Percentiles rank a stretch among this genome's conserved stretches.
Evolutionary conservation across 306 rosid species (phyloP).

Genomic region (Vicia sativa): DNA sequence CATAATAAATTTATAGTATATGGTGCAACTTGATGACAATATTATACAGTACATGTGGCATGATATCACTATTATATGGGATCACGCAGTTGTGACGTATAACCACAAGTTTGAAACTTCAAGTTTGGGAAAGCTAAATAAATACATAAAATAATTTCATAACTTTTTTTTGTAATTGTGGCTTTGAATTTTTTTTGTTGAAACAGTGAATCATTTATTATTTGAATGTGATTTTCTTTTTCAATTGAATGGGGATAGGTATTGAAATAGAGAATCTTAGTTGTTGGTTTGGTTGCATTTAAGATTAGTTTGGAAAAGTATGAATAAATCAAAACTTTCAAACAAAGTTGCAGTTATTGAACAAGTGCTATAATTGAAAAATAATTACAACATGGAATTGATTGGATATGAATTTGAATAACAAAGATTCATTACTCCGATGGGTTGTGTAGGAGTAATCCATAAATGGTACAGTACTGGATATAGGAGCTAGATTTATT

Average conservation of each 20-base stretch:
- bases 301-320: too few relatives aligned
- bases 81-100: slow-evolving; percentile 35
- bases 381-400: background rate
- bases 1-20: too few relatives aligned
- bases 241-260: too few relatives aligned
- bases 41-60: background rate
- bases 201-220: too few relatives aligned
- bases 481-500: background rate
- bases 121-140: slow-evolving; percentile 37
- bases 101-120: slow-evolving; percentile 41
- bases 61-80: slow-evolving; percentile 34
- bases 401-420: background rate
- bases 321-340: background rate
- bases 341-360: background rate
- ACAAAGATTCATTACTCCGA: background rate
- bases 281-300: too few relatives aligned
- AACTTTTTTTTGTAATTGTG: too few relatives aligned
- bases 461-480: background rate
- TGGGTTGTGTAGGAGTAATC: background rate
- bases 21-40: slow-evolving; percentile 21
- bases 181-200: too few relatives aligned
- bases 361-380: background rate
- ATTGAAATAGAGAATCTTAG: too few relatives aligned
- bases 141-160: background rate
- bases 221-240: too few relatives aligned